Evolutionary conservation across 2,329 filamentous ascomycete species (phyloP), one percentile per base, ranked within the genome.

Genomic region (Trichoderma citrinoviride): DNA sequence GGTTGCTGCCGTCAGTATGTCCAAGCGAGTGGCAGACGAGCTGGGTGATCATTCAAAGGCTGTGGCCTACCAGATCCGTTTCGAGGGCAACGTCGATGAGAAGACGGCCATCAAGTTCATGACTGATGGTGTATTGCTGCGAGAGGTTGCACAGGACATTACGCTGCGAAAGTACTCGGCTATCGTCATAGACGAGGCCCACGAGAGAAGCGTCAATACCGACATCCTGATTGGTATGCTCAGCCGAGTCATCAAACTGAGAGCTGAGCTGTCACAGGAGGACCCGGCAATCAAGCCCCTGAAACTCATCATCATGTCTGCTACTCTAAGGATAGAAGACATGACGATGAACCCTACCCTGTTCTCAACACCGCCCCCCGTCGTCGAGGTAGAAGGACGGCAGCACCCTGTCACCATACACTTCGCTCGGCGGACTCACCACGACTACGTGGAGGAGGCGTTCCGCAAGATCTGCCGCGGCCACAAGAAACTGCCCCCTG

Each of bases 161-260:
- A 84, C 92, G 0, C 79, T 99, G 50, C 87, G 85, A 56, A 96
- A 96, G 71, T 99, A 99, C 76, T 97, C 94, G 0, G 91, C 90
- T 15, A 91, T 99, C 60, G 86, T 99, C 55, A 94, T 99, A 67
- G 95, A 99, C 72, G 95, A 99, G 77, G 95, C 95, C 1, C 95
- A 99, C 79, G 95, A 99, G 76, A 87, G 96, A 71, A 98, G 93
- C 72, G 91, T 97, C 71, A 98, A 99, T 73, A 99, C 96, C 0
- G 96, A 99, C 75, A 96, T 99, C 46, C 80, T 99, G n/a, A 93
- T 99, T 69, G 95, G 95, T 57, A 96, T 99, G 87, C 86, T 98
- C 17, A 97, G 93, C 73, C 87, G 94, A 72, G 93, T 98, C 40
- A 91, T 97, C 54, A 92, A 92, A 70, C 80, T 97, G 61, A 86